Conservation (phyloP, 1,284 basidiomycete species). For the Fistulinella staudtii region DNA sequence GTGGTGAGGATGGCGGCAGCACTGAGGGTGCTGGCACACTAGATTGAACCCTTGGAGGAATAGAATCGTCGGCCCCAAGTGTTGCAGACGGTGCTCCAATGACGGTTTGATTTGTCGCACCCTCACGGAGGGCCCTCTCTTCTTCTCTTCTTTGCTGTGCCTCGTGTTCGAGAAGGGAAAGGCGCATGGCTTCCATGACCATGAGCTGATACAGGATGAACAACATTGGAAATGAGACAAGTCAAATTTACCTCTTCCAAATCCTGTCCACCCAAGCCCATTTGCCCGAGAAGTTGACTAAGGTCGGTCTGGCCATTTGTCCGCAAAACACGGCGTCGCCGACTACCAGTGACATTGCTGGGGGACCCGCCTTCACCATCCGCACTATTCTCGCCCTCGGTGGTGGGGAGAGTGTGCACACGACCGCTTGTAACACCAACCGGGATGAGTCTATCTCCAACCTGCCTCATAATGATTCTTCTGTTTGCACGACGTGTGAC, state of each 20-base stretch:
- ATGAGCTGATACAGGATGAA: conserved; percentile 63
- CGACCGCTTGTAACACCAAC: conserved; percentile 89
- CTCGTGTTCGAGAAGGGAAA: conserved; percentile 90
- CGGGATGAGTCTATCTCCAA: conserved; percentile 94
- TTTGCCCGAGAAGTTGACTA: conserved; percentile 56
- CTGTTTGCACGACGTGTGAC: conserved; percentile 89
- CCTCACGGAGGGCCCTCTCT: conserved; percentile 50
- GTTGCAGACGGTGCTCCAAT: conserved; percentile 14
- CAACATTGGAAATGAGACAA: conserved; percentile 1
- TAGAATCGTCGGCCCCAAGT: conserved; percentile 6
- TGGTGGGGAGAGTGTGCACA: conserved; percentile 58
- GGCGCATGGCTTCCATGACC: conserved; percentile 98
- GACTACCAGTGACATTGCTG: conserved; percentile 47
- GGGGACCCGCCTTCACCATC: conserved; percentile 35
- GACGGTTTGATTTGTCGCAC: conserved; percentile 31
- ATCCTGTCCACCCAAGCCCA: conserved; percentile 75
- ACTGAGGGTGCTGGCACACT: conserved; percentile 2
- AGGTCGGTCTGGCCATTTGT: conserved; percentile 50
- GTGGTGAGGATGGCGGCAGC: neutral
- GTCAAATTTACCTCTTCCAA: conserved; percentile 71
- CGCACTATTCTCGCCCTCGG: conserved; percentile 45
- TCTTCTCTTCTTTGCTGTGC: conserved; percentile 71
- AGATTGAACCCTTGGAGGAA: conserved; percentile 1
- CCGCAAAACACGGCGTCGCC: conserved; percentile 57
- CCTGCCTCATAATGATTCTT: conserved; percentile 97